These are phyloP conservation scores for Trypanosoma cruzi DNA, from an alignment of 208 protist genomes.

Conservation along the genomic window DNA sequence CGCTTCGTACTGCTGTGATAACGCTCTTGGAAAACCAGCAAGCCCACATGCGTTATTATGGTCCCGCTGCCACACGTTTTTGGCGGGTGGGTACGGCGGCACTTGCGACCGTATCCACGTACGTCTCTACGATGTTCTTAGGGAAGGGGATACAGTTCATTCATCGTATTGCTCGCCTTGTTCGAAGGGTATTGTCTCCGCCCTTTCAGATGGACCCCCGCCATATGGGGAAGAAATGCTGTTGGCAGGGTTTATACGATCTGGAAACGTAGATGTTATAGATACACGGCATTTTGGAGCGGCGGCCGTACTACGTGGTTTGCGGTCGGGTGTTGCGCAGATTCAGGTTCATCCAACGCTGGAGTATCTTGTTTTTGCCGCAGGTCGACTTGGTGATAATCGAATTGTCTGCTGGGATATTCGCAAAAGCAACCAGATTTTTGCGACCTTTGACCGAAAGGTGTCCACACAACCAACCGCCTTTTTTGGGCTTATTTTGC, in stretches of 20 bases:
- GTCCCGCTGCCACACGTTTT: conserved; percentile 30
- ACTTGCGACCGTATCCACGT: conserved; percentile 59
- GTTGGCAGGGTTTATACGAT: conserved; percentile 54
- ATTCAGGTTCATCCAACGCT: conserved; percentile 12
- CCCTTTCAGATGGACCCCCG: conserved; percentile 35
- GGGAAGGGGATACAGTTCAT: conserved; percentile 45
- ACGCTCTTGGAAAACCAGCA: conserved; percentile 52
- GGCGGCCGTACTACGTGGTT: conserved; percentile 46
- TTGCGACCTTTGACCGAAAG: conserved; percentile 33
- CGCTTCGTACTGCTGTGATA: conserved; percentile 64
- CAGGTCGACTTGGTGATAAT: conserved; percentile 40
- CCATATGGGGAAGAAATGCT: conserved; percentile 33
- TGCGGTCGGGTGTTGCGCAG: conserved; percentile 25
- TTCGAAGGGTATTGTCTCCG: conserved; percentile 42
- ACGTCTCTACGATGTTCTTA: conserved; percentile 69
- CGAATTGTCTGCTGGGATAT: conserved; percentile 75
- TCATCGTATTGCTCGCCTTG: conserved; percentile 41
- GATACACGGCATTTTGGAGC: conserved; percentile 55
- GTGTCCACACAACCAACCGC: conserved; percentile 49
- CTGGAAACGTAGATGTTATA: conserved; percentile 58
- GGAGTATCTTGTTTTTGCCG: conserved; percentile 41
- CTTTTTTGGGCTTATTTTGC: conserved; percentile 44
- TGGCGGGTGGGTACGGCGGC: conserved; percentile 77
- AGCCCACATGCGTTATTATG: conserved; percentile 52
- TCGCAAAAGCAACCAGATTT: conserved; percentile 33